Percentiles rank a stretch among this genome's conserved stretches.
Evolutionary conservation across 176 grass and related monocot species (phyloP).

Genomic region (Zoysia pacifica): DNA sequence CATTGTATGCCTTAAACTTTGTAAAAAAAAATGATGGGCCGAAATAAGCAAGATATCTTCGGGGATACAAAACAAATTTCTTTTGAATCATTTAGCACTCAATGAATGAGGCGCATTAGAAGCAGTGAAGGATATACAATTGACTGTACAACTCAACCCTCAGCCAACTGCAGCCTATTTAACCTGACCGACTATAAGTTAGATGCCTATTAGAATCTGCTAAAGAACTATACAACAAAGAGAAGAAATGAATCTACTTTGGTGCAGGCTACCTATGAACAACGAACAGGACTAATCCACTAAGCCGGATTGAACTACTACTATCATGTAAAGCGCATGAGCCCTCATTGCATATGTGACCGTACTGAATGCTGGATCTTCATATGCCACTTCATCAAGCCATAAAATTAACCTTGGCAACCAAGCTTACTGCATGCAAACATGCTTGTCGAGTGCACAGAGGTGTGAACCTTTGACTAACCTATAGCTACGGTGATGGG

Average conservation of each 20-base stretch:
- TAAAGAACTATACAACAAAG: constrained; percentile 69
- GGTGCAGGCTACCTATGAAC: constrained; percentile 56
- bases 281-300: constrained; percentile 68
- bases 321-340: constrained; percentile 34
- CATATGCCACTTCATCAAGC: constrained; percentile 59
- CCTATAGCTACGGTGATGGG: constrained; percentile 35
- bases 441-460: constrained; percentile 52
- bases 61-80: neutral
- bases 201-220: constrained; percentile 47
- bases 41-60: neutral
- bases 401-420: constrained; percentile 47
- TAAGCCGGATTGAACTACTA: constrained; percentile 53
- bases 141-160: constrained; percentile 41
- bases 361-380: constrained; percentile 47
- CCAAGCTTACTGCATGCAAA: constrained; percentile 45
- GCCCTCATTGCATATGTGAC: constrained; percentile 55
- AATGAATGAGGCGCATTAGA: constrained; percentile 37
- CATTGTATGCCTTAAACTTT: neutral
- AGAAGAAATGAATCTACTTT: constrained; percentile 62
- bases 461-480: constrained; percentile 40
- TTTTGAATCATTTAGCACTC: neutral
- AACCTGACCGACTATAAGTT: constrained; percentile 1
- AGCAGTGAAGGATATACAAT: constrained; percentile 51
- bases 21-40: neutral
- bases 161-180: constrained; percentile 31